phyloP scores from a whole-genome alignment of 2,329 filamentous ascomycete species.

The Clonostachys rhizophaga region DNA sequence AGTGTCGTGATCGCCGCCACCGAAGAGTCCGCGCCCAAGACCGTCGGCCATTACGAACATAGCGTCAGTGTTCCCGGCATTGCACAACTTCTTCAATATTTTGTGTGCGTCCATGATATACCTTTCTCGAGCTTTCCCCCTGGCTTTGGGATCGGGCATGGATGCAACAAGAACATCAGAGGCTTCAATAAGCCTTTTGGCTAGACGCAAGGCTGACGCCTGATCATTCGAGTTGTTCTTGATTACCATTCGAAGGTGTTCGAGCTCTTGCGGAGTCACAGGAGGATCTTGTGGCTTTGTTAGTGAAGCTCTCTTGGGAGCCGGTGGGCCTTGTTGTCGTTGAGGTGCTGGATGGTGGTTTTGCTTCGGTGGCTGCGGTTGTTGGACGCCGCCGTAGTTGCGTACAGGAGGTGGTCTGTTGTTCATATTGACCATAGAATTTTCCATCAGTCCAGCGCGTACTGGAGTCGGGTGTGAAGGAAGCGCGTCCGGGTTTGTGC shows the following conservation, averaged over 20 bases:
- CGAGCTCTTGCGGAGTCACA: constrained; percentile 75
- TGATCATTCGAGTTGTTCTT: constrained; percentile 71
- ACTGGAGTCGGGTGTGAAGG: constrained; percentile 60
- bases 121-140: constrained; percentile 72
- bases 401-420: constrained; percentile 55
- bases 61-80: constrained; percentile 70
- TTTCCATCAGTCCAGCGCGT: constrained; percentile 56
- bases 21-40: constrained; percentile 76
- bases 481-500: constrained; percentile 35
- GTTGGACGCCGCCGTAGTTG: constrained; percentile 41
- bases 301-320: constrained; percentile 16
- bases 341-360: constrained; percentile 6
- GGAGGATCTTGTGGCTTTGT: constrained; percentile 29
- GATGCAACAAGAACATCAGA: constrained; percentile 66
- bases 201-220: constrained; percentile 65
- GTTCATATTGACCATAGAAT: constrained; percentile 49
- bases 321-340: constrained; percentile 19
- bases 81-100: constrained; percentile 81
- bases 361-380: constrained; percentile 24
- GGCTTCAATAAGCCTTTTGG: constrained; percentile 83
- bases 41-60: constrained; percentile 94
- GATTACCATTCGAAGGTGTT: constrained; percentile 64
- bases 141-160: constrained; percentile 64
- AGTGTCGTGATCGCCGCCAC: constrained; percentile 71
- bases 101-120: constrained; percentile 87